A percentile compares a stretch with the other conserved stretches of the same genome.
Conservation (phyloP, 306 rosid species). For the Vigna trinervia region DNA sequence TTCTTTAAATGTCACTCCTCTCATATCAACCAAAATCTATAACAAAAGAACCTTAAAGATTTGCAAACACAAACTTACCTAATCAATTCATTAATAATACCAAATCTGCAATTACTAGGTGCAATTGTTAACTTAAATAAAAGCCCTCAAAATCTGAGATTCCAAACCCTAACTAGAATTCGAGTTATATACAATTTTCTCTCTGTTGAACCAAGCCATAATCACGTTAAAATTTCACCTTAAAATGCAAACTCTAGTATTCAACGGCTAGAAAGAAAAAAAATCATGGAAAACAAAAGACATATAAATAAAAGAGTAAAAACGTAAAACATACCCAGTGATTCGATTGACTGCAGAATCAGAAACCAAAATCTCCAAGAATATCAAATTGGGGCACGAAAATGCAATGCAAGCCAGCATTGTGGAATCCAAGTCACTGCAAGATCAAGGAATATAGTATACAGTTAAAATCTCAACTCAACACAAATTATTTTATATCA, state of each 20-base stretch:
- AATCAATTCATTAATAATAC: background rate
- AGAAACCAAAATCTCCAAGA: slow-evolving; percentile 70
- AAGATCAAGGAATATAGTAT: slow-evolving; percentile 15
- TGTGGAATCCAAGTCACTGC: slow-evolving; percentile 89
- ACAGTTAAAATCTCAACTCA: background rate
- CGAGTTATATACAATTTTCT: too few relatives aligned
- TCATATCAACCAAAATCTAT: background rate
- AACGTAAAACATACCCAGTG: slow-evolving; percentile 66
- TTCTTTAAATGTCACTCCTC: background rate
- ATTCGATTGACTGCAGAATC: slow-evolving; percentile 71
- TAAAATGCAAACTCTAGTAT: background rate
- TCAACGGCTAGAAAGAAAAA: background rate
- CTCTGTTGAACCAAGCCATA: background rate
- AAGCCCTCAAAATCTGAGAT: background rate
- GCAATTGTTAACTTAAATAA: background rate
- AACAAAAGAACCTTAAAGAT: background rate
- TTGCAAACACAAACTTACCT: background rate
- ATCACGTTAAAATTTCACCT: background rate
- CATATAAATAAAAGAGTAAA: background rate
- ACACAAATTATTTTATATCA: background rate
- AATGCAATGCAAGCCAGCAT: slow-evolving; percentile 95
- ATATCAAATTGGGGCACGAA: slow-evolving; percentile 73
- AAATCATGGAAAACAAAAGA: background rate
- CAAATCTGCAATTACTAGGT: background rate
- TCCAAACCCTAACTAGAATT: background rate